Conservation (phyloP, 345 rosid genomes). For the Punica granatum region DNA sequence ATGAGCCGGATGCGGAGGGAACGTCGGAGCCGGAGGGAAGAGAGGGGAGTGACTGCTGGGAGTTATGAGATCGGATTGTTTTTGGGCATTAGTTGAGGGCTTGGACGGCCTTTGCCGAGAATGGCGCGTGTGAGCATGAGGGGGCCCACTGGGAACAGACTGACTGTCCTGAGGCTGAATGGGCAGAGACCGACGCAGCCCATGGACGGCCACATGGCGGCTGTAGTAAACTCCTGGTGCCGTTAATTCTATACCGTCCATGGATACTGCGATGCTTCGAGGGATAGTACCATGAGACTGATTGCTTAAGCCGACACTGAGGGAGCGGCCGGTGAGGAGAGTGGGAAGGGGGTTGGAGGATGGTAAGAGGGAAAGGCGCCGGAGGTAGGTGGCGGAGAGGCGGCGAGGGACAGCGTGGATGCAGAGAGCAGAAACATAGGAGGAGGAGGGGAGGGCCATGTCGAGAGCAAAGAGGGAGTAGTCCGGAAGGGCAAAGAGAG, state of each 20-base stretch:
- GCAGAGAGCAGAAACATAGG: too few species aligned
- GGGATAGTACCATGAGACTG: background rate
- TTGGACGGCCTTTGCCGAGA: background rate
- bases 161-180: background rate
- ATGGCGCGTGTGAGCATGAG: background rate
- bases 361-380: constrained; percentile 10
- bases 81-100: too few species aligned
- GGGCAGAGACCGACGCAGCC: constrained; percentile 6
- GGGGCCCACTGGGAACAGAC: background rate
- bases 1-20: too few species aligned
- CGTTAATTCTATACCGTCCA: constrained; percentile 21
- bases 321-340: constrained; percentile 24
- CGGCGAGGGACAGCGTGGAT: constrained; percentile 31
- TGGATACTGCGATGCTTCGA: constrained; percentile 4
- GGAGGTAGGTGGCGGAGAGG: constrained; percentile 28
- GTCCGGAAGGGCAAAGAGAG: constrained; percentile 34
- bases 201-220: constrained; percentile 32
- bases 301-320: constrained; percentile 15
- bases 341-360: constrained; percentile 29
- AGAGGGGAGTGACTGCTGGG: too few species aligned
- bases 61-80: too few species aligned
- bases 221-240: constrained; percentile 35
- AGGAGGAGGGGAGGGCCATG: constrained; percentile 35
- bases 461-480: constrained; percentile 36
- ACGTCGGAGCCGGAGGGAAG: too few species aligned